These are phyloP conservation scores for Delonix regia DNA, from an alignment of 306 rosid genomes.

Conservation along the genomic window DNA sequence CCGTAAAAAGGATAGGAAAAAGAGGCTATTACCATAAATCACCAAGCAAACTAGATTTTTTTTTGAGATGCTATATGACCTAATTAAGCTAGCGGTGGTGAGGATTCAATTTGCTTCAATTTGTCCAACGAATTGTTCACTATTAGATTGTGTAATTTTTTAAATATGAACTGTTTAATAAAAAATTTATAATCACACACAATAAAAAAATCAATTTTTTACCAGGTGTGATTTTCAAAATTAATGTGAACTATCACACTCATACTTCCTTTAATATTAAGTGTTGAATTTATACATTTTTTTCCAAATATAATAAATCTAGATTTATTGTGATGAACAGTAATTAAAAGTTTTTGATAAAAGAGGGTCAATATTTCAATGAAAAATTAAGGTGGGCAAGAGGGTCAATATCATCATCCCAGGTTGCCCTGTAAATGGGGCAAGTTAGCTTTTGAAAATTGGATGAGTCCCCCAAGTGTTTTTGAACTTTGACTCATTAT, in stretches of 20 bases:
- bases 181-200: too few species aligned
- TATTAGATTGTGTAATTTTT: too few species aligned
- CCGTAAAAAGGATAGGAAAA: background rate
- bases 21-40: background rate
- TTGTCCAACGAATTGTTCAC: too few species aligned
- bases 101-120: too few species aligned
- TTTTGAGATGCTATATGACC: background rate
- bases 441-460: background rate
- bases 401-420: background rate
- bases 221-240: too few species aligned
- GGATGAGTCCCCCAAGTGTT: slow-evolving; percentile 25
- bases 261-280: too few species aligned
- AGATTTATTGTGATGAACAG: too few species aligned
- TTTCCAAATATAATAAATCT: too few species aligned
- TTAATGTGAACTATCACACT: too few species aligned
- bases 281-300: too few species aligned
- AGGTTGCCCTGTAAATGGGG: background rate
- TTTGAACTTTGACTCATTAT: slow-evolving; percentile 39
- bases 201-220: too few species aligned
- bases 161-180: too few species aligned
- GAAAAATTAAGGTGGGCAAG: background rate
- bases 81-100: background rate
- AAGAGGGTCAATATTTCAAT: background rate
- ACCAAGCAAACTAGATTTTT: background rate
- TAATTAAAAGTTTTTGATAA: background rate